Evolutionary conservation across 2,329 filamentous ascomycete species (phyloP).

Genomic region (Sphaceloma murrayae): DNA sequence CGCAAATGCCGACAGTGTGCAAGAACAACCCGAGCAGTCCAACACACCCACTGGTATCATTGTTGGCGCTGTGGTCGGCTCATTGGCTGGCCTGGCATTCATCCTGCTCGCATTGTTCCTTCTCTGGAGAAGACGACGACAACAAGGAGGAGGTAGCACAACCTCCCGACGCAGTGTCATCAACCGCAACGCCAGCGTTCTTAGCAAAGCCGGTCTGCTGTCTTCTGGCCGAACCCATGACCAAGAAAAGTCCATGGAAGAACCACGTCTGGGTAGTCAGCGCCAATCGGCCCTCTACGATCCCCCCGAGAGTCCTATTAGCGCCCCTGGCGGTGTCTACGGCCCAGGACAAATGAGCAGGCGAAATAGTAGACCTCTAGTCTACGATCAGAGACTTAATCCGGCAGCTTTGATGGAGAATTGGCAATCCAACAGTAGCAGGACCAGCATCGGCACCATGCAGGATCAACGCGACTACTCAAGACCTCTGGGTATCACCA

Average conservation of each 20-base stretch:
- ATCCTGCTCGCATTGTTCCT: conserved; percentile 32
- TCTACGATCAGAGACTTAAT: conserved; percentile 42
- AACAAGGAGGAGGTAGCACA: conserved; percentile 17
- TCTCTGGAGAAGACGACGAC: conserved; percentile 31
- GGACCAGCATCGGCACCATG: conserved; percentile 38
- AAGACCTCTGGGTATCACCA: conserved; percentile 36
- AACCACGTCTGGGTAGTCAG: conserved; percentile 24
- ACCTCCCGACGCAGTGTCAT: neutral
- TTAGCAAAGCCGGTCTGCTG: conserved; percentile 40
- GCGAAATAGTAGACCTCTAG: conserved; percentile 36
- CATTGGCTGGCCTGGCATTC: conserved; percentile 31
- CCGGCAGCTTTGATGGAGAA: conserved; percentile 39
- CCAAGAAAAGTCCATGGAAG: conserved; percentile 22
- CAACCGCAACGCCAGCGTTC: conserved; percentile 37
- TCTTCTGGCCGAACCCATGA: conserved; percentile 23
- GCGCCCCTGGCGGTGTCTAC: conserved; percentile 23
- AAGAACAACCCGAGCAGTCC: conserved; percentile 20
- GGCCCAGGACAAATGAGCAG: conserved; percentile 15
- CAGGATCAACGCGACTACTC: conserved; percentile 41
- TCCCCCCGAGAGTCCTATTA: conserved; percentile 22
- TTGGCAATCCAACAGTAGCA: conserved; percentile 36
- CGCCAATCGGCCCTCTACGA: conserved; percentile 28
- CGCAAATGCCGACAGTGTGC: conserved; percentile 18
- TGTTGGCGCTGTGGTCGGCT: conserved; percentile 38
- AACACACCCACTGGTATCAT: conserved; percentile 35